phyloP scores from a whole-genome alignment of 192 early-diverging fungal species.

The Gaertneriomyces sp. region DNA sequence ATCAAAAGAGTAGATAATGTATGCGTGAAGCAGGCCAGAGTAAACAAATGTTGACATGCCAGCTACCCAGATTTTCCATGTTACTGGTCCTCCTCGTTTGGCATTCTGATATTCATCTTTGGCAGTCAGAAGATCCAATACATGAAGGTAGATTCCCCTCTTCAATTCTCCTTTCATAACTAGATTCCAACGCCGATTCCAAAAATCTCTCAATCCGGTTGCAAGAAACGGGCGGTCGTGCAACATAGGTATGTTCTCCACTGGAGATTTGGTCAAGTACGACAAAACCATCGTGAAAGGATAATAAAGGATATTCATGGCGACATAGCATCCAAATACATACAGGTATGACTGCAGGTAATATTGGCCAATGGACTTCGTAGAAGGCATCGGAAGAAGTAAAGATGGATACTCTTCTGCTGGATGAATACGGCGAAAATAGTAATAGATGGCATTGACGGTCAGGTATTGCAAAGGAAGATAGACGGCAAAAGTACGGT shows the following conservation, averaged over 20 bases:
- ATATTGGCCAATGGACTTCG: neutral
- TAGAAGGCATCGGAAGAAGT: neutral
- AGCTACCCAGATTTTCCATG: neutral
- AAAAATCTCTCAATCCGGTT: neutral
- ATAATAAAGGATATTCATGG: conserved; percentile 3
- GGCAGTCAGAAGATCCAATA: neutral
- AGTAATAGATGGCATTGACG: conserved; percentile 1
- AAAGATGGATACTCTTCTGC: neutral
- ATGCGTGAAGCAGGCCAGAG: neutral
- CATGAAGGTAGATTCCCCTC: neutral
- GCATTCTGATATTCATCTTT: neutral
- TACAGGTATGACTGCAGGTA: neutral
- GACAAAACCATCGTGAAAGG: neutral
- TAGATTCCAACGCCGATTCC: conserved; percentile 6
- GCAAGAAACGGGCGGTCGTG: neutral
- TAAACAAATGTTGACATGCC: neutral
- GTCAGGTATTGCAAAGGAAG: neutral
- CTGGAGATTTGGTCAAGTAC: neutral
- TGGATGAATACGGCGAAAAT: neutral
- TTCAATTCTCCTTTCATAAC: neutral
- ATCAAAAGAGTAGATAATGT: neutral
- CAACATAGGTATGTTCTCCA: neutral
- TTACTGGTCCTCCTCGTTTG: neutral
- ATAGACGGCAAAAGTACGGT: too few relatives aligned
- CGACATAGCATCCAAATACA: neutral